Percentiles rank a stretch among this genome's conserved stretches.
Evolutionary conservation across 495 filamentous ascomycete species (phyloP).

Genomic region (Podospora didyma): DNA sequence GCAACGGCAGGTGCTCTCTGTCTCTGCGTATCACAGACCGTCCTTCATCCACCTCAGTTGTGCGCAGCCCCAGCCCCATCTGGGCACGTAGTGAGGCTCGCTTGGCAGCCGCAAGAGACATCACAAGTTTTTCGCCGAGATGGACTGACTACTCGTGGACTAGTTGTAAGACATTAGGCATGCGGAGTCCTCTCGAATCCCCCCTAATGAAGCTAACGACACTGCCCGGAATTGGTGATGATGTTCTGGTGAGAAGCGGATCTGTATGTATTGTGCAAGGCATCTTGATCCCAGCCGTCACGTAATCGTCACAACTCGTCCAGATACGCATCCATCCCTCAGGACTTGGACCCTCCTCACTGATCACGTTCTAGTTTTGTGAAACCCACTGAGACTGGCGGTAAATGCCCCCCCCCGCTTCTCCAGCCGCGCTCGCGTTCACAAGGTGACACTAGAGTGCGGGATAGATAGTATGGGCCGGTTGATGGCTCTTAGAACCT

Average conservation of each 20-base stretch:
- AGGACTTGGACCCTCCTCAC: background rate
- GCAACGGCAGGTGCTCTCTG: no score
- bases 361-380: slow-evolving; percentile 2
- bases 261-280: no score
- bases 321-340: slow-evolving; percentile 5
- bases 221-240: no score
- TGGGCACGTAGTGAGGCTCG: background rate
- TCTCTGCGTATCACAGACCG: background rate
- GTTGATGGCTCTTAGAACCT: no score
- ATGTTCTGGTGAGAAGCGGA: no score
- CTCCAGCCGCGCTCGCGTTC: no score
- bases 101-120: slow-evolving; percentile 1
- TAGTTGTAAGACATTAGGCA: background rate
- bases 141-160: no score
- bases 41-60: no score
- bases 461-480: no score
- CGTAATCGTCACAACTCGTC: slow-evolving; percentile 1
- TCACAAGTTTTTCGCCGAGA: background rate
- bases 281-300: background rate
- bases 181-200: background rate
- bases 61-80: no score
- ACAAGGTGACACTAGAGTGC: no score
- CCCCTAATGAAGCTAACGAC: background rate
- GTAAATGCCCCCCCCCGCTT: no score
- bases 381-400: background rate